These are phyloP conservation scores for Phylloporus arenicola DNA, from an alignment of 768 basidiomycete genomes.

Conservation along the genomic window DNA sequence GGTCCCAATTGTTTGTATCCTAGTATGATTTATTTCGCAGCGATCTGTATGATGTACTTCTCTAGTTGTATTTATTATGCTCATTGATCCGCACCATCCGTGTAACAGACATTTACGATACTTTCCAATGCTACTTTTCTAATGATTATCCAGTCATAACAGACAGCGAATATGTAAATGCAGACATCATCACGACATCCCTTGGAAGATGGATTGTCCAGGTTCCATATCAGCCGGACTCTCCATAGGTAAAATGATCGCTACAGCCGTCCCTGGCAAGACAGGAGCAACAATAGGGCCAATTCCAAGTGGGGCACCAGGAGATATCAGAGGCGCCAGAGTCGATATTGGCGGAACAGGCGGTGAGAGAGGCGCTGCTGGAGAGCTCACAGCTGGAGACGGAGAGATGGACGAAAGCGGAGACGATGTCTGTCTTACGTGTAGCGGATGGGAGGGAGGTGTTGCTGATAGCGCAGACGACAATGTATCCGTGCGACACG, in stretches of 20 bases:
- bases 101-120: background rate
- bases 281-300: conserved; percentile 6
- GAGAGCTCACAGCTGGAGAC: conserved; percentile 1
- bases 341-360: conserved; percentile 21
- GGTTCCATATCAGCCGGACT: conserved; percentile 28
- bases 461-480: conserved; percentile 21
- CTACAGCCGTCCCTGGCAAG: conserved; percentile 8
- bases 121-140: background rate
- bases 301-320: background rate
- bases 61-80: background rate
- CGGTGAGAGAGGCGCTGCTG: conserved; percentile 1
- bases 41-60: conserved; percentile 1
- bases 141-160: background rate
- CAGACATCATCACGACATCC: background rate
- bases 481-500: conserved; percentile 29
- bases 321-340: conserved; percentile 4
- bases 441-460: conserved; percentile 8
- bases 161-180: background rate
- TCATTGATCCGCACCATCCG: background rate
- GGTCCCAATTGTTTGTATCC: conserved; percentile 1
- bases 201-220: conserved; percentile 9
- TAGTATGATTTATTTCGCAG: conserved; percentile 5
- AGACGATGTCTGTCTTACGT: conserved; percentile 1
- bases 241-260: conserved; percentile 27
- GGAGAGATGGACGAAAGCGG: conserved; percentile 6